A percentile compares a stretch with the other conserved stretches of the same genome.
phyloP scores from a whole-genome alignment of 176 grass and related monocot genomes.

The Luzula sylvatica region DNA sequence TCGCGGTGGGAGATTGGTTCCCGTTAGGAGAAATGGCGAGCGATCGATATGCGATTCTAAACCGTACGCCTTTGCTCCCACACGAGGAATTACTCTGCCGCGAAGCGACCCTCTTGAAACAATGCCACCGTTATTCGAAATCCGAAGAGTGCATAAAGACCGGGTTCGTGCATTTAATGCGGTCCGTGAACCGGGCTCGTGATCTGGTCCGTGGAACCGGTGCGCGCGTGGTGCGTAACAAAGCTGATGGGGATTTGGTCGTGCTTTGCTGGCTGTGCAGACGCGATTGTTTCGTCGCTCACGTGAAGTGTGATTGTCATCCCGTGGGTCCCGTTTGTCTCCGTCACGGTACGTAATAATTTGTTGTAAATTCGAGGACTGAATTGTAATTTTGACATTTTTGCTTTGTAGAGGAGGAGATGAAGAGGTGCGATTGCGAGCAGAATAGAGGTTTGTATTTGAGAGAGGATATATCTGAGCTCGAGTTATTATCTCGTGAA shows the following conservation, averaged over 20 bases:
- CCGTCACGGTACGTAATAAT: conserved; percentile 70
- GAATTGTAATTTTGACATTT: neutral
- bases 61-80: conserved; percentile 66
- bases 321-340: conserved; percentile 73
- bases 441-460: conserved; percentile 41
- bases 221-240: conserved; percentile 36
- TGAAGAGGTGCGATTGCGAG: conserved; percentile 59
- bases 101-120: conserved; percentile 49
- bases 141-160: conserved; percentile 56
- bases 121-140: conserved; percentile 22
- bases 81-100: conserved; percentile 82
- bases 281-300: conserved; percentile 71
- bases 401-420: conserved; percentile 50
- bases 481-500: conserved; percentile 54
- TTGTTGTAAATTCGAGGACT: conserved; percentile 2
- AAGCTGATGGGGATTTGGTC: conserved; percentile 23
- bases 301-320: conserved; percentile 61
- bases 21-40: conserved; percentile 65
- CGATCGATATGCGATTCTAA: conserved; percentile 75
- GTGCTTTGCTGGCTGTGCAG: conserved; percentile 66
- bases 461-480: conserved; percentile 54
- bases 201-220: conserved; percentile 48
- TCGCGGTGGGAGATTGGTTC: conserved; percentile 77
- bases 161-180: conserved; percentile 67
- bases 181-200: conserved; percentile 36